Conservation (phyloP, 441 rosid species). For the Corymbia citriodora region DNA sequence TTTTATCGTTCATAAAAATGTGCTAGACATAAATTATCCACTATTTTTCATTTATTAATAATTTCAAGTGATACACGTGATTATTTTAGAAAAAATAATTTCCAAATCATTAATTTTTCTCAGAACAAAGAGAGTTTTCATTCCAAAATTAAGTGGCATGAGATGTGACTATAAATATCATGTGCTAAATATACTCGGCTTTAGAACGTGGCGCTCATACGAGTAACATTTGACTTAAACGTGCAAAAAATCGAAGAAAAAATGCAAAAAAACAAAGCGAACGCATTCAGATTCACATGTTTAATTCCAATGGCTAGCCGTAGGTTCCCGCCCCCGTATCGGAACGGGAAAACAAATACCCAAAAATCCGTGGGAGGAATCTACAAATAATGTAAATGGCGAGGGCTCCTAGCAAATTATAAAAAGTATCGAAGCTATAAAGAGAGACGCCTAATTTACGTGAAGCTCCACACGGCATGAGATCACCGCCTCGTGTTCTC, state of each 20-base stretch:
- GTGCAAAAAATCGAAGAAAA: not conserved
- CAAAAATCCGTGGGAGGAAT: not conserved
- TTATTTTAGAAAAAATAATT: not conserved
- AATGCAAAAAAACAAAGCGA: not conserved
- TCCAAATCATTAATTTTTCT: not conserved
- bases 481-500: not conserved
- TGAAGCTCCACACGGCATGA: not conserved
- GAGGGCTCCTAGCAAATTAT: not conserved
- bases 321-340: not conserved
- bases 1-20: not conserved
- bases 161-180: not conserved
- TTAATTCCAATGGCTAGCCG: not conserved
- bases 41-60: not conserved
- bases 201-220: not conserved
- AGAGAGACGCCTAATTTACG: not conserved
- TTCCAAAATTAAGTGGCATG: not conserved
- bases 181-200: not conserved
- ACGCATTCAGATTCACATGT: not conserved
- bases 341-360: not conserved
- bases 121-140: not conserved
- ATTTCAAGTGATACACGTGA: fast-evolving
- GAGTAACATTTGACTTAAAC: not conserved
- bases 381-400: not conserved
- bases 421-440: not conserved
- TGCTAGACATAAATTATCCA: not conserved